Percentiles rank a stretch among this genome's conserved stretches.
These are phyloP conservation scores for Xanthoconium stramineum DNA, from an alignment of 768 basidiomycete genomes.

Conservation along the genomic window DNA sequence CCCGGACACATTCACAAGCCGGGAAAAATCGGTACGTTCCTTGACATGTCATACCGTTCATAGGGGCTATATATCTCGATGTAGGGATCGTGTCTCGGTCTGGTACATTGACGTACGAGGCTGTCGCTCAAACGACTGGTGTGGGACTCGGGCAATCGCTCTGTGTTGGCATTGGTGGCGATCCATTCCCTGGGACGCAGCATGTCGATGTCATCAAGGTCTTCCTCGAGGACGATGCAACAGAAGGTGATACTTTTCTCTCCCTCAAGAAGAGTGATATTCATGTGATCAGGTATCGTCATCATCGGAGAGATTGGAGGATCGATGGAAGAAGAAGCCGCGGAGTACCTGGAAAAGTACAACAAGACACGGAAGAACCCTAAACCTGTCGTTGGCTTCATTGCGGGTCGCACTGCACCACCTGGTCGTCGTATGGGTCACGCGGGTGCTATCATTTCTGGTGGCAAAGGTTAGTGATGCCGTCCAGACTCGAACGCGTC, in stretches of 20 bases:
- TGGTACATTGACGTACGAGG: constrained; percentile 96
- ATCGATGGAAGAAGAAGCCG: constrained; percentile 99
- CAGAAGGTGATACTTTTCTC: constrained; percentile 60
- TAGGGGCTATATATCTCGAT: neutral
- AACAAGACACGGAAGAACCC: constrained; percentile 85
- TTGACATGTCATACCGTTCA: neutral
- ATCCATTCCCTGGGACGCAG: constrained; percentile 94
- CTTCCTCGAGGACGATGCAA: constrained; percentile 91
- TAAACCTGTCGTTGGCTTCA: constrained; percentile 97
- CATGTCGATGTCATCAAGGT: constrained; percentile 96
- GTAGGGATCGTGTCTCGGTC: constrained; percentile 92
- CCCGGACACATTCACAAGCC: constrained; percentile 97
- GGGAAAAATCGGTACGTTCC: constrained; percentile 81
- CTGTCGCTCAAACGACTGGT: constrained; percentile 94
- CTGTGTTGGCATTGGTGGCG: constrained; percentile 96
- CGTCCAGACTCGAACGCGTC: neutral
- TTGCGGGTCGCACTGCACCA: constrained; percentile 96
- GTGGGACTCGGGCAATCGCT: constrained; percentile 96
- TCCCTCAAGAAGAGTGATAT: neutral
- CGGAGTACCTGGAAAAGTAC: constrained; percentile 89
- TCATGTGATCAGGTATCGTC: constrained; percentile 69
- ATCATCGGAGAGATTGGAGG: constrained; percentile 99
- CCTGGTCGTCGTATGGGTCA: constrained; percentile 98
- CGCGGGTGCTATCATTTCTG: constrained; percentile 96
- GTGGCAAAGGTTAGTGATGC: constrained; percentile 77